These are phyloP conservation scores for Saccharum spontaneum DNA, from an alignment of 176 grass and related monocot genomes.

Conservation along the genomic window DNA sequence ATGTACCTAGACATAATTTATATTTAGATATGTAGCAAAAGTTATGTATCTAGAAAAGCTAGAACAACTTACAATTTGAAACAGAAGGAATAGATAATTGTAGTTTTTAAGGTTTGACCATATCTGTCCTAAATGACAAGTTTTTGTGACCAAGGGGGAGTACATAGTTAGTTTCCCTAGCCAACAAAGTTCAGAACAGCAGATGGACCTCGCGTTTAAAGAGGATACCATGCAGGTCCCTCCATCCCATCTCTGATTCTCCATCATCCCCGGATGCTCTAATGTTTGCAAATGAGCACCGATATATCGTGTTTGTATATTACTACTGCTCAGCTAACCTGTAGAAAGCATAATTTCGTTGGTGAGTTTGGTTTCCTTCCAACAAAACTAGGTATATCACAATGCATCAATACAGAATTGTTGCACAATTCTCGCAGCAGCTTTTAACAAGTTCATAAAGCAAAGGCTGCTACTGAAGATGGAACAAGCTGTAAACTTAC, in stretches of 20 bases:
- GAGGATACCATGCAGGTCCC: background rate
- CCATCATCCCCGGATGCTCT: background rate
- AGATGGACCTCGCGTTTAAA: background rate
- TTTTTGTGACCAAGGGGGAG: background rate
- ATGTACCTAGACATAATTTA: too few species aligned
- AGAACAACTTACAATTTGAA: too few species aligned
- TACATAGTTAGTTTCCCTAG: background rate
- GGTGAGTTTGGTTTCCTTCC: background rate
- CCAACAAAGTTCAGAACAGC: background rate
- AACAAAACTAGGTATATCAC: background rate
- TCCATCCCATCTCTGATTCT: slow-evolving; percentile 1
- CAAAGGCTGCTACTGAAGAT: background rate
- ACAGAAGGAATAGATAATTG: background rate
- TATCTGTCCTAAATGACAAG: background rate
- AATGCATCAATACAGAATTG: background rate
- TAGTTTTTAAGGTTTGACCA: background rate
- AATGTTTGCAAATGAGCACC: background rate
- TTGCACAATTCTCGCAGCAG: background rate
- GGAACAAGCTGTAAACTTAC: background rate
- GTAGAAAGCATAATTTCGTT: slow-evolving; percentile 13
- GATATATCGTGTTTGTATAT: background rate
- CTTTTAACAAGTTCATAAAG: background rate
- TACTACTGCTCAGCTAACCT: slow-evolving; percentile 28
- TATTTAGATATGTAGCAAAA: too few species aligned
- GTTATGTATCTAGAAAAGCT: too few species aligned